Percentiles rank a stretch among this genome's conserved stretches.
phyloP scores from a whole-genome alignment of 805 yeast species.

The Ogataea siamensis region DNA sequence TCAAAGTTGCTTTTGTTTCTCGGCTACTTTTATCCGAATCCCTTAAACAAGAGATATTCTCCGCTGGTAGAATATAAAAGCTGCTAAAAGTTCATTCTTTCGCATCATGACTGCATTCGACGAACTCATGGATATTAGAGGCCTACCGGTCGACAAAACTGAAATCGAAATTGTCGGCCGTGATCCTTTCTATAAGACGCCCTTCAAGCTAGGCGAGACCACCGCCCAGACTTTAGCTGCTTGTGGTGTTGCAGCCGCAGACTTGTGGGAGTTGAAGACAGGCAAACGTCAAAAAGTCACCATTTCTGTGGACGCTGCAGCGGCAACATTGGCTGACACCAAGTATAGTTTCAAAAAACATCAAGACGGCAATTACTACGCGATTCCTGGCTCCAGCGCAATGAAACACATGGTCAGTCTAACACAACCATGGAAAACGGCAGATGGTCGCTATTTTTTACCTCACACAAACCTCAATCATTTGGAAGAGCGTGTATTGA shows the following conservation, averaged over 20 bases:
- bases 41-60: background rate
- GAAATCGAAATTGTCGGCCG: slow-evolving; percentile 24
- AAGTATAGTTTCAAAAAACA: too few relatives aligned
- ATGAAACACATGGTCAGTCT: too few relatives aligned
- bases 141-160: slow-evolving; percentile 7
- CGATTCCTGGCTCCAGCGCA: too few relatives aligned
- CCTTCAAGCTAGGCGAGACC: slow-evolving; percentile 33
- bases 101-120: background rate
- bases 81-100: background rate
- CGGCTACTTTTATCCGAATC: background rate
- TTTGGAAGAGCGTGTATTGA: too few relatives aligned
- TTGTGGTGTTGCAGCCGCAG: slow-evolving; percentile 24
- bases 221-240: slow-evolving; percentile 12
- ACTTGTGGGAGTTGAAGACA: slow-evolving; percentile 35
- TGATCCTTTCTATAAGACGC: slow-evolving; percentile 30
- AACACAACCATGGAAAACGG: too few relatives aligned
- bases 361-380: too few relatives aligned
- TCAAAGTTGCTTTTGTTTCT: too few relatives aligned
- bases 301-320: too few relatives aligned
- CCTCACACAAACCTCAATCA: too few relatives aligned
- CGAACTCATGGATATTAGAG: background rate
- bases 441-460: too few relatives aligned
- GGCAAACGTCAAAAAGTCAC: slow-evolving; percentile 19
- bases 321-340: too few relatives aligned
- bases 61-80: background rate